phyloP scores from a whole-genome alignment of 371 early-diverging fungal genomes.

The Saksenaea oblongispora region DNA sequence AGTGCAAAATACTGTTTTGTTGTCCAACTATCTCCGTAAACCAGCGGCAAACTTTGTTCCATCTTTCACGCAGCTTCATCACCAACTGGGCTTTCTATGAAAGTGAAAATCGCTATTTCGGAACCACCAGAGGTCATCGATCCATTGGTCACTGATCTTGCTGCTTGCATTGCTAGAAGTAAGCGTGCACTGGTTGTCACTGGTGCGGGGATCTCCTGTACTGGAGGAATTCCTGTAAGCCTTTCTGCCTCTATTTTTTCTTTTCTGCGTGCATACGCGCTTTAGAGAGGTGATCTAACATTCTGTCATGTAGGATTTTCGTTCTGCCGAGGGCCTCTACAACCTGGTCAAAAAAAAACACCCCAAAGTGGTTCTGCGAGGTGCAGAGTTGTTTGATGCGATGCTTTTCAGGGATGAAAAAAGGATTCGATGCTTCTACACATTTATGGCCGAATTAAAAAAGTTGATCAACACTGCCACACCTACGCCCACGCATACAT shows the following conservation, averaged over 20 bases:
- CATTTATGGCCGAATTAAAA: constrained; percentile 94
- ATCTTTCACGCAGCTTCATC: neutral
- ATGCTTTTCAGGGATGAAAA: constrained; percentile 76
- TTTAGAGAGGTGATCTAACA: neutral
- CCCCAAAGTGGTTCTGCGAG: constrained; percentile 76
- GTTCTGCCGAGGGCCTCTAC: constrained; percentile 80
- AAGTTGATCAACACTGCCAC: constrained; percentile 66
- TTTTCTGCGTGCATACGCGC: neutral
- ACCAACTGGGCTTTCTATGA: constrained; percentile 8
- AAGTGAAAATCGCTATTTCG: constrained; percentile 36
- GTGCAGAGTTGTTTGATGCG: constrained; percentile 97
- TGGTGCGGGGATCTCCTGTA: constrained; percentile 93
- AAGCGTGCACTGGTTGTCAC: constrained; percentile 81
- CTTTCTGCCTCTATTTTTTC: neutral
- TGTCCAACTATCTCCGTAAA: constrained; percentile 1
- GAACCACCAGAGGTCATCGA: constrained; percentile 44
- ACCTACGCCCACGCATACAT: constrained; percentile 88
- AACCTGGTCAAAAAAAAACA: constrained; percentile 80
- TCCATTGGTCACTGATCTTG: constrained; percentile 45
- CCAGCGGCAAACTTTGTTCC: constrained; percentile 3
- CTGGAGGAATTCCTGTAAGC: constrained; percentile 87
- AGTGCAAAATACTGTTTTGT: too few relatives aligned
- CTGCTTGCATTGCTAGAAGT: constrained; percentile 60
- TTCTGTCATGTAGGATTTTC: constrained; percentile 68
- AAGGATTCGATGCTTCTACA: constrained; percentile 84